These are phyloP conservation scores for Cyclostephanos tholiformis DNA, from an alignment of 108 stramenopile genomes.

Conservation along the genomic window DNA sequence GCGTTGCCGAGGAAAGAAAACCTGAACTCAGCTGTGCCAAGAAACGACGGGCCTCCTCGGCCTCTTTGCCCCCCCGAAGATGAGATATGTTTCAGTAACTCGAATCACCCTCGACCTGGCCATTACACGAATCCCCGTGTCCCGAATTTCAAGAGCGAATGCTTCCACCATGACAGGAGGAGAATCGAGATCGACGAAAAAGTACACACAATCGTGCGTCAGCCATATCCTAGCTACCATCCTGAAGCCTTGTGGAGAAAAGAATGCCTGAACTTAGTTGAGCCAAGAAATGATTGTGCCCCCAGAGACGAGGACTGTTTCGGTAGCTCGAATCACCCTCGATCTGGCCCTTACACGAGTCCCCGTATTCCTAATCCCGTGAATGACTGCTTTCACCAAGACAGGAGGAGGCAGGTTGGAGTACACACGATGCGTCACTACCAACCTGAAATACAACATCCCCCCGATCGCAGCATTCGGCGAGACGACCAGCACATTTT, in stretches of 20 bases:
- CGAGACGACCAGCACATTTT: neutral
- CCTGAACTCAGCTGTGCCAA: neutral
- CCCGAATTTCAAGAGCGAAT: neutral
- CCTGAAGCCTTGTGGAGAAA: neutral
- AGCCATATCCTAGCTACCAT: neutral
- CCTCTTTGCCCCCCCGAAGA: neutral
- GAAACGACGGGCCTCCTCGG: neutral
- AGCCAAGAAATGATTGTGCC: neutral
- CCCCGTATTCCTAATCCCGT: neutral
- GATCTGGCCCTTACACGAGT: neutral
- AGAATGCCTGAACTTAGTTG: neutral
- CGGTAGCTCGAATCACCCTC: neutral
- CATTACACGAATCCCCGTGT: neutral
- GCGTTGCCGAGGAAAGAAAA: neutral
- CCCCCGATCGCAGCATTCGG: neutral
- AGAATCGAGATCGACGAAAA: neutral
- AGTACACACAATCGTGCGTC: neutral
- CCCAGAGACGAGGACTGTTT: neutral
- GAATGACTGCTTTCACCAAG: neutral
- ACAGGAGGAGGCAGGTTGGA: neutral
- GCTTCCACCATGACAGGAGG: neutral
- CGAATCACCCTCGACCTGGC: neutral
- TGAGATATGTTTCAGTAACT: neutral
- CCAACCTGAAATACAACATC: neutral
- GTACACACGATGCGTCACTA: neutral